phyloP scores from a whole-genome alignment of 495 filamentous ascomycete genomes.

The Talaromyces proteolyticus region DNA sequence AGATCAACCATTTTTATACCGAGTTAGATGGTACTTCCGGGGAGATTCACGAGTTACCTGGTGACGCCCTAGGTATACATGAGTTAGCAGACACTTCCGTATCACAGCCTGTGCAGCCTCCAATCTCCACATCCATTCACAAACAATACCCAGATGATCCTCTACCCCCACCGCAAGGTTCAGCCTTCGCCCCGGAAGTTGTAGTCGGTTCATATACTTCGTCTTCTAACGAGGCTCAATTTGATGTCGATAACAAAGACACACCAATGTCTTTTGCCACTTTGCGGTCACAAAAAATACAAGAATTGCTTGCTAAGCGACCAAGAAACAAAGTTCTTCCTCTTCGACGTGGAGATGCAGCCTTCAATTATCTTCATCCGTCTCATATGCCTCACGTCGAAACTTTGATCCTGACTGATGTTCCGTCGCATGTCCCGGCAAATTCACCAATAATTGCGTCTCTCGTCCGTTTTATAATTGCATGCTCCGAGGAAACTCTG shows the following conservation, averaged over 20 bases:
- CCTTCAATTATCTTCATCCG: slow-evolving; percentile 46
- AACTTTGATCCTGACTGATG: slow-evolving; percentile 52
- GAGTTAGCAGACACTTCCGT: slow-evolving; percentile 38
- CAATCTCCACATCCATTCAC: not conserved
- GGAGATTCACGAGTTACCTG: slow-evolving; percentile 42
- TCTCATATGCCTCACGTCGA: slow-evolving; percentile 51
- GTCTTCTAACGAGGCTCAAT: not conserved
- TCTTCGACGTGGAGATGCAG: slow-evolving; percentile 19
- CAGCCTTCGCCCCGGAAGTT: slow-evolving; percentile 41
- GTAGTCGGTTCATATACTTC: slow-evolving; percentile 5
- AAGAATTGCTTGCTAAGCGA: slow-evolving; percentile 28
- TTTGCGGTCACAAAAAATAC: slow-evolving; percentile 20
- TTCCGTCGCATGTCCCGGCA: slow-evolving; percentile 45
- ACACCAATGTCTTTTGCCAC: slow-evolving; percentile 19
- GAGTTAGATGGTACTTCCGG: slow-evolving; percentile 38
- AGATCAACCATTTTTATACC: slow-evolving; percentile 14
- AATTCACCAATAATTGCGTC: slow-evolving; percentile 39
- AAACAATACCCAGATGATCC: slow-evolving; percentile 21
- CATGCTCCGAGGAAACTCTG: slow-evolving; percentile 53
- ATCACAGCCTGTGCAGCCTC: slow-evolving; percentile 9
- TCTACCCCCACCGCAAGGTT: slow-evolving; percentile 27
- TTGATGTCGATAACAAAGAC: not conserved
- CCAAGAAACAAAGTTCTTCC: slow-evolving; percentile 25
- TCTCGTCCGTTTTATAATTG: slow-evolving; percentile 50
- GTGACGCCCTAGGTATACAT: slow-evolving; percentile 23